Base-by-base conservation (phyloP, 257 asterid species). In the Penstemon eatonii region DNA sequence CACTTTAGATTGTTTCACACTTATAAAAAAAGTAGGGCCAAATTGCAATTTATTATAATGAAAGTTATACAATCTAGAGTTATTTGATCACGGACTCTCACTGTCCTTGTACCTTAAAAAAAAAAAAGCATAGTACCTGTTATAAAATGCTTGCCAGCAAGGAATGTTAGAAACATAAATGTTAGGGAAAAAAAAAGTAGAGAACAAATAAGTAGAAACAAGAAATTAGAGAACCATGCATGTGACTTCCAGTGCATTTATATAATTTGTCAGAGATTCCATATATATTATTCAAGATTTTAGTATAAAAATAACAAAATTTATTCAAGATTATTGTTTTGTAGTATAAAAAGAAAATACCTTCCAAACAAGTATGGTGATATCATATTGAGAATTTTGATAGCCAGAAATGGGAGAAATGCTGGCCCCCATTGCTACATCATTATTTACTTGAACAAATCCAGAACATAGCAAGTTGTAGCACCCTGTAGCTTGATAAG, bases 341-440 rank as follows among this genome's bases (percentile, higher is more conserved):
- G 33, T 25, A 25, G 33, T 25, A 25, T 1, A 25, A 25, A 25
- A 0, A 8, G 53, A 58, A 76, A 55, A 47, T 67, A 91, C 97
- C 97, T 88, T 91, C 97, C 97, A 91, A 73, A 91, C 87, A 82
- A 85, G 91, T 15, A 91, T 80, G 79, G 86, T 83, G 81, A 91
- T 86, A 77, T 90, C 97, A 80, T 81, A 90, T 68, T 88, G 97
- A 36, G 92, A 80, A 74, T 67, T 11, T 47, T 50, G 74, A 65
- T 80, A 86, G 69, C 65, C 70, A 44, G 97, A 90, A 18, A 84
- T 77, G 56, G 97, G 97, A 80, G 47, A 73, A 57, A 90, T 91
- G 87, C 85, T 79, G 84, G 93, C 97, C 79, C 97, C 96, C 83
- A 91, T 68, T 46, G 95, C 96, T 60, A 89, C 80, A 47, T 82